Evolutionary conservation across 2,329 filamentous ascomycete species (phyloP), one percentile per base, ranked within the genome.

Genomic region (Allantophomopsis lycopodina): DNA sequence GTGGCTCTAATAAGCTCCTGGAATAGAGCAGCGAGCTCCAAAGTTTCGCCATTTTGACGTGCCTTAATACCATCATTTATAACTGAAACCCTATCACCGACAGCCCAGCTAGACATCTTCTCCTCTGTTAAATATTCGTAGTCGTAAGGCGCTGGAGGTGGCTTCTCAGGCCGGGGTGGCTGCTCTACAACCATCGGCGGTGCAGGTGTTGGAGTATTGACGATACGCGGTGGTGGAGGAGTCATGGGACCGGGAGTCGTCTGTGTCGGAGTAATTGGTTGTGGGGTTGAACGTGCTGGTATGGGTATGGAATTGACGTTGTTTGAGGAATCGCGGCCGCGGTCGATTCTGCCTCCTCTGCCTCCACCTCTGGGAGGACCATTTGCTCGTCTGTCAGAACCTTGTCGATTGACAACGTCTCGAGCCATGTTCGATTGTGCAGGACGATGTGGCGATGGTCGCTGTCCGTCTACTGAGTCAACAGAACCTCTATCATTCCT

Each of bases 1-100:
- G 80, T 78, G 28, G 84, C 77, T 44, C 80, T 77, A 30, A 91
- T 73, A 31, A 95, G 72, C 57, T 98, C 91, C 61, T 94, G 85
- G 49, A 88, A 86, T 16, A 94, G 64, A 12, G 71, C 71, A 21
- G 79, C 77, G 31, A 94, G 63, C 42, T 76, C 73, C 35, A 79
- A 66, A 7, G 73, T 63, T 52, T 93, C 79, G 48, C 83, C 75
- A 47, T 81, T 71, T 30, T 73, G 63, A 49, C 76, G 73, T 36
- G 80, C 78, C 48, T 77, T 67, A 34, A 71, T 57, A 17, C 79
- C 82, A 49, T 74, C 68, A 16, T 76, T 69, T 15, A 89, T 60
- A 11, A 94, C 64, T 18, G 75, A 71, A 44, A 79, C 68, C 41
- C 77, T 79, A 21, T 83, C 84, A 35, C 63, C 67, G 28, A 70